Conservation (phyloP, 75 land plant genomes). For the Sequoia sempervirens region DNA sequence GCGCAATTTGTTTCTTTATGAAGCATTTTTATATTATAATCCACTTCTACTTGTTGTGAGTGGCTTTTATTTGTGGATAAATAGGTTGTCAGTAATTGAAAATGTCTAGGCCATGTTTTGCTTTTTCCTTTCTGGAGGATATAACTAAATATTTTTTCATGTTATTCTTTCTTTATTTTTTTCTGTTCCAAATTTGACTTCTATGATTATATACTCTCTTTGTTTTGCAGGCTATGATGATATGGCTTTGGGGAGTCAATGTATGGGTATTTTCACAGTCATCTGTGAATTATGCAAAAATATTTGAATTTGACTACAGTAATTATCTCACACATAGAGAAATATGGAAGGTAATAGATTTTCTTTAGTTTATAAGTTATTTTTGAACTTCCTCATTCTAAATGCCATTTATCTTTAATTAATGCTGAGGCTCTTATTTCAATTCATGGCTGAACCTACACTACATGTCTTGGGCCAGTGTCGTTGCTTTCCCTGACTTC, state of each 20-base stretch:
- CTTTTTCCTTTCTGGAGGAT: background rate
- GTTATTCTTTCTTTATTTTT: background rate
- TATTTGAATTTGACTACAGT: conserved; percentile 87
- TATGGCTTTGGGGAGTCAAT: conserved; percentile 98
- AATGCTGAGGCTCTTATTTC: background rate
- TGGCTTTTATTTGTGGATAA: conserved; percentile 5
- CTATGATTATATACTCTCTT: conserved; percentile 1
- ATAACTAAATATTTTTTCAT: background rate
- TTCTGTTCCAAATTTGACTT: background rate
- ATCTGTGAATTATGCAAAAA: conserved; percentile 73
- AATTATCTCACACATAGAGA: conserved; percentile 82
- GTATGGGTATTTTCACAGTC: conserved; percentile 78
- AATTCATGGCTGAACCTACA: background rate
- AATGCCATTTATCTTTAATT: background rate
- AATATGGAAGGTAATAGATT: conserved; percentile 83
- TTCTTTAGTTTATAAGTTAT: background rate
- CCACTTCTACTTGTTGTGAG: conserved; percentile 92
- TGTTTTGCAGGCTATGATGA: conserved; percentile 69
- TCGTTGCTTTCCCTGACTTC: background rate
- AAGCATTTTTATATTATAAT: conserved; percentile 93
- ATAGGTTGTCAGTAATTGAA: background rate
- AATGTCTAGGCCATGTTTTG: background rate
- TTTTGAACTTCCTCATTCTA: conserved; percentile 1
- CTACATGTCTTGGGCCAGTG: background rate
- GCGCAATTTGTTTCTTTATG: conserved; percentile 71